These are phyloP conservation scores for Aureobasidium sp. DNA, from an alignment of 2,329 filamentous ascomycete species.

Conservation along the genomic window DNA sequence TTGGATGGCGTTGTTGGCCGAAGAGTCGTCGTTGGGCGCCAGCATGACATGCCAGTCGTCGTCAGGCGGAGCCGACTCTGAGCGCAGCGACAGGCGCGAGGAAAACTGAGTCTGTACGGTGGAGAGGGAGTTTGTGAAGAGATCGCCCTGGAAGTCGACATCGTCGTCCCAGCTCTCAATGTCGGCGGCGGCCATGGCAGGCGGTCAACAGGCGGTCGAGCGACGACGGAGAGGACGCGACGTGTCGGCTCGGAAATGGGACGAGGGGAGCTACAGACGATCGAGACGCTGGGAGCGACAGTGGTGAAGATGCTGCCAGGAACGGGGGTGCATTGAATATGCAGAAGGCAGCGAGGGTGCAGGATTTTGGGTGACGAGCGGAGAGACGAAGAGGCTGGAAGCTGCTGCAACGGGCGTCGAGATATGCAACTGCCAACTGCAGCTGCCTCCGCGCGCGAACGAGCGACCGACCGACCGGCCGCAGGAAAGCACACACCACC, in stretches of 20 bases:
- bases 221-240: neutral
- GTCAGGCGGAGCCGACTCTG: constrained; percentile 67
- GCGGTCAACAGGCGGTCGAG: constrained; percentile 14
- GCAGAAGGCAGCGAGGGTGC: constrained; percentile 6
- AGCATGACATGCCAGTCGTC: constrained; percentile 85
- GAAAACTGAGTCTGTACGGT: constrained; percentile 67
- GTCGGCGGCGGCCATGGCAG: constrained; percentile 52
- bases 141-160: constrained; percentile 55
- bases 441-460: neutral
- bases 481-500: neutral
- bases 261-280: constrained; percentile 5
- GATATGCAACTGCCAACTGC: constrained; percentile 6
- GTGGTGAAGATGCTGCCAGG: constrained; percentile 8
- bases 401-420: constrained; percentile 6
- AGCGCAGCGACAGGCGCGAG: constrained; percentile 73
- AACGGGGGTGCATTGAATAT: constrained; percentile 10
- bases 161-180: constrained; percentile 63
- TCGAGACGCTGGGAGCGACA: constrained; percentile 10
- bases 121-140: constrained; percentile 64
- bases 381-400: constrained; percentile 2
- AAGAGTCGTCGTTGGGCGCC: constrained; percentile 75
- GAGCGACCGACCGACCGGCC: too few species aligned
- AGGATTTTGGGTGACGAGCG: neutral
- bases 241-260: neutral
- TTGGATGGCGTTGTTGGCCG: constrained; percentile 77